A percentile compares a stretch with the other conserved stretches of the same genome.
Conservation (phyloP, 78 protist species). For the Dictyostelium discoideum region DNA sequence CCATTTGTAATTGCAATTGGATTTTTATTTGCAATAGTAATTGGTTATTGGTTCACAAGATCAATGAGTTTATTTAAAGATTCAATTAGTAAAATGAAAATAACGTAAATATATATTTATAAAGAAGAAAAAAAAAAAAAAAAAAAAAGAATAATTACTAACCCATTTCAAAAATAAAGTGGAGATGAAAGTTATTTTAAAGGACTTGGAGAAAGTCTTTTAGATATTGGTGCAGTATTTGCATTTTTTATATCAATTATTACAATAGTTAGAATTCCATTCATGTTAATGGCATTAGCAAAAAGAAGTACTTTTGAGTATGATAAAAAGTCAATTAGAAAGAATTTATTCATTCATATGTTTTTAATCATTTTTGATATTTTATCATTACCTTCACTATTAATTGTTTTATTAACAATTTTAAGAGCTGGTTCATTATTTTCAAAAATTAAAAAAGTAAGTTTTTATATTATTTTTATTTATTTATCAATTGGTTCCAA, state of each 20-base stretch:
- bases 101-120: neutral
- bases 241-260: conserved; percentile 36
- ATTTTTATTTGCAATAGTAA: neutral
- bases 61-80: conserved; percentile 24
- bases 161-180: neutral
- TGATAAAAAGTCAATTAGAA: neutral
- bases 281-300: neutral
- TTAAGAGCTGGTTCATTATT: neutral
- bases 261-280: conserved; percentile 63
- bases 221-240: conserved; percentile 43
- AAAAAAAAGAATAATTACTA: neutral
- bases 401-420: conserved; percentile 5
- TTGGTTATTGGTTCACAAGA: conserved; percentile 51
- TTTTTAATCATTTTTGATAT: conserved; percentile 17
- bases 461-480: neutral
- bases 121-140: neutral
- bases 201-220: conserved; percentile 2
- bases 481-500: too few species aligned
- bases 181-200: conserved; percentile 42
- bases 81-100: conserved; percentile 22
- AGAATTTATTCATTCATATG: conserved; percentile 29
- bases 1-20: conserved; percentile 44
- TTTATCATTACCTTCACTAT: neutral
- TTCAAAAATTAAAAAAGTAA: neutral
- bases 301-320: neutral